A percentile compares a stretch with the other conserved stretches of the same genome.
phyloP scores from a whole-genome alignment of 148 eudicot genomes.

The Cornus controversa region DNA sequence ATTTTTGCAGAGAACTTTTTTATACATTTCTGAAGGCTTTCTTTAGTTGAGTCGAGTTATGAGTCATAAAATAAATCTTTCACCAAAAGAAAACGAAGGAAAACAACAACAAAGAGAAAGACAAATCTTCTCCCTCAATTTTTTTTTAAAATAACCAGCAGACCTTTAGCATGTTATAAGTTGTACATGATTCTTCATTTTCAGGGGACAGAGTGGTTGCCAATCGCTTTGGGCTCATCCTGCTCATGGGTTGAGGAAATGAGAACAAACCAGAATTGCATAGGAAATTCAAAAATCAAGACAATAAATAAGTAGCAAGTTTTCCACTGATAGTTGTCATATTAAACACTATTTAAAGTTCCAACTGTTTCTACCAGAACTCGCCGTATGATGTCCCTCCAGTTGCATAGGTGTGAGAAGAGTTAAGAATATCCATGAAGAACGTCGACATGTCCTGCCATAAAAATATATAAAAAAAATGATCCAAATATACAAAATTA shows the following conservation, averaged over 20 bases:
- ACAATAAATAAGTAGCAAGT: too few relatives aligned
- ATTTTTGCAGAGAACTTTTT: neutral
- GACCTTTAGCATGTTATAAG: conserved; percentile 96
- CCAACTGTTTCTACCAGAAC: conserved; percentile 50
- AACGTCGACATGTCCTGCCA: conserved; percentile 75
- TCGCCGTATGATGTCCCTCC: conserved; percentile 86
- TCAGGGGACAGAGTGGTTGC: conserved; percentile 58
- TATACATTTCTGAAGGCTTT: neutral
- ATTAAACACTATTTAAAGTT: neutral
- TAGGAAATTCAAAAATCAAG: neutral
- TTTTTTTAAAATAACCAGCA: neutral
- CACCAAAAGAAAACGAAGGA: neutral
- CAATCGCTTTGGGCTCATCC: conserved; percentile 74
- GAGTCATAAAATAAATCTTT: neutral
- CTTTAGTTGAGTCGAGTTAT: neutral
- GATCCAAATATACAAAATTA: neutral
- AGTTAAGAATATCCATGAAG: conserved; percentile 84
- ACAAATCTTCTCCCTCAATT: neutral
- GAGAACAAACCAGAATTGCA: neutral
- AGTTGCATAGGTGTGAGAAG: conserved; percentile 82
- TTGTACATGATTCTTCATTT: conserved; percentile 88
- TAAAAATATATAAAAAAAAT: neutral
- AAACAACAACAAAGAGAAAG: neutral
- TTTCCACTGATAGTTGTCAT: neutral
- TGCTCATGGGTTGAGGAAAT: conserved; percentile 20